These are phyloP conservation scores for Alternaria tenuissima DNA, from an alignment of 2,329 filamentous ascomycete genomes.

Conservation along the genomic window DNA sequence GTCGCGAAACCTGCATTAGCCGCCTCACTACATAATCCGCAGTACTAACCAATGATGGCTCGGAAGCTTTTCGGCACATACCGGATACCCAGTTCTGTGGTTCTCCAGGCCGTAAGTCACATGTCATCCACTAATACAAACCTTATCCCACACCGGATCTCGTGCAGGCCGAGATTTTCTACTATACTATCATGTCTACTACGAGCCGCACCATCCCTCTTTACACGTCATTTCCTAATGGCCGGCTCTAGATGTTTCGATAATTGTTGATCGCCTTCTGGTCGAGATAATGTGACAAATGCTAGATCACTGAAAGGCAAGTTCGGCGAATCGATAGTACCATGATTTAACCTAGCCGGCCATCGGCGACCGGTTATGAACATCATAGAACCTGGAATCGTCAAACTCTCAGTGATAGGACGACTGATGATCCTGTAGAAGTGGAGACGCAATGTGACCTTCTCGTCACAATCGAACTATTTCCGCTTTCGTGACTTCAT, in stretches of 20 bases:
- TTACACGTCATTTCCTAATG: neutral
- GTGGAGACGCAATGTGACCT: neutral
- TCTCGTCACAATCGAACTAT: neutral
- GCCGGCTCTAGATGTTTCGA: neutral
- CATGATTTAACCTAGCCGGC: slow-evolving; percentile 1
- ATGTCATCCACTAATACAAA: slow-evolving; percentile 12
- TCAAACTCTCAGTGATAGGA: neutral
- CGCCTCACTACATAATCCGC: slow-evolving; percentile 4
- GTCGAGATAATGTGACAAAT: neutral
- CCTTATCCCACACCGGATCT: slow-evolving; percentile 5
- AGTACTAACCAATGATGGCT: slow-evolving; percentile 5
- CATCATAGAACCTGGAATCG: neutral
- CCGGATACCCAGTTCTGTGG: slow-evolving; percentile 1
- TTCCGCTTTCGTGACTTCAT: neutral
- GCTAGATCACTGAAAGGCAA: neutral
- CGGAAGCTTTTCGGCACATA: slow-evolving; percentile 9
- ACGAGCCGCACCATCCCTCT: neutral
- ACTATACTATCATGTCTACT: slow-evolving; percentile 1
- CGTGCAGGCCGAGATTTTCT: slow-evolving; percentile 1
- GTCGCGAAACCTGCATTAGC: slow-evolving; percentile 12
- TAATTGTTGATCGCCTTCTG: neutral
- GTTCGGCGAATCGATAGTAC: neutral
- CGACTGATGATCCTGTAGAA: neutral
- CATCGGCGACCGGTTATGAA: slow-evolving; percentile 1
- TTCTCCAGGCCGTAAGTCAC: neutral